These are phyloP conservation scores for Phytophthora ramorum DNA, from an alignment of 352 stramenopile genomes.

Conservation along the genomic window DNA sequence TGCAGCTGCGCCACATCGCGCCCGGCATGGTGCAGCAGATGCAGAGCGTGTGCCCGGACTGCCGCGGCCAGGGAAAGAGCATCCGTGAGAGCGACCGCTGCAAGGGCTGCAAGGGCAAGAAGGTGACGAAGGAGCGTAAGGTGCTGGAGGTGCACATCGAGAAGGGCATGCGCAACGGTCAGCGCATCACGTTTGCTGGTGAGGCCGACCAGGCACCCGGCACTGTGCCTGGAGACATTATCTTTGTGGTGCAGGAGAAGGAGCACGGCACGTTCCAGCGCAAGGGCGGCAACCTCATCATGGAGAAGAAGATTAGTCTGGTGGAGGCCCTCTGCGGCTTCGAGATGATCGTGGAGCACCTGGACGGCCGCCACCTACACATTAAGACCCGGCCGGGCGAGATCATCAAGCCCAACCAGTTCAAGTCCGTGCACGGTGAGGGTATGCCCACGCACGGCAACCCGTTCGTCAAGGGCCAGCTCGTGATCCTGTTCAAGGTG, in stretches of 20 bases:
- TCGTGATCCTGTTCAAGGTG: slow-evolving; percentile 98
- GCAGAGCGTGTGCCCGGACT: slow-evolving; percentile 94
- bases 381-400: slow-evolving; percentile 94
- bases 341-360: slow-evolving; percentile 93
- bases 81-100: slow-evolving; percentile 95
- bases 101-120: slow-evolving; percentile 94
- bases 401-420: slow-evolving; percentile 93
- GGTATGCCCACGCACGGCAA: slow-evolving; percentile 98
- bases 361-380: slow-evolving; percentile 93
- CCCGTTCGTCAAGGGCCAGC: slow-evolving; percentile 97
- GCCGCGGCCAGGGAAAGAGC: slow-evolving; percentile 94
- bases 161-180: slow-evolving; percentile 97
- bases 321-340: slow-evolving; percentile 94
- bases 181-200: slow-evolving; percentile 97
- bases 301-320: slow-evolving; percentile 96
- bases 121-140: slow-evolving; percentile 97
- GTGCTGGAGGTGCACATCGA: slow-evolving; percentile 99
- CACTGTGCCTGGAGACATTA: slow-evolving; percentile 92
- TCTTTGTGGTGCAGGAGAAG: slow-evolving; percentile 99
- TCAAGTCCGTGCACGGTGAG: slow-evolving; percentile 96
- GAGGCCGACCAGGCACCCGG: slow-evolving; percentile 97
- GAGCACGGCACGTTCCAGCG: slow-evolving; percentile 96
- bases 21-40: slow-evolving; percentile 99
- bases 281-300: slow-evolving; percentile 97
- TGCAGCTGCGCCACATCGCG: slow-evolving; percentile 97